Conservation (phyloP, 805 yeast genomes). For the Ogataea siamensis region DNA sequence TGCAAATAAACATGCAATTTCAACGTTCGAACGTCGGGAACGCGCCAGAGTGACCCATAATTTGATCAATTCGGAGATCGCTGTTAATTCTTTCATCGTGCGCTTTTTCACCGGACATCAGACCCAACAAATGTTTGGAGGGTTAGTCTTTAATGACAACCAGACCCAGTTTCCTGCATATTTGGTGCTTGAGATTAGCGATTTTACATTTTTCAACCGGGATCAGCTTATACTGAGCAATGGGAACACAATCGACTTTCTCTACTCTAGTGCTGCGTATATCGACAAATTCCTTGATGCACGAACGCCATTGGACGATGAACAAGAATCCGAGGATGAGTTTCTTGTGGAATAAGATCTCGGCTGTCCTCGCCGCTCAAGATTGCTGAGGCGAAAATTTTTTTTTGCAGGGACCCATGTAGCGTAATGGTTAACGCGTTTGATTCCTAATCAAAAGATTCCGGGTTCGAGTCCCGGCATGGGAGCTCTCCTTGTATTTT, state of each 20-base stretch:
- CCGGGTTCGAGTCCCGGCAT: slow-evolving; percentile 54
- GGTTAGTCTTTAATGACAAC: slow-evolving; percentile 1
- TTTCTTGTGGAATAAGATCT: no score
- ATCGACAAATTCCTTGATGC: no score
- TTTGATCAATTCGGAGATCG: slow-evolving; percentile 19
- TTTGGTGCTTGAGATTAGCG: slow-evolving; percentile 18
- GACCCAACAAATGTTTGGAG: slow-evolving; percentile 10
- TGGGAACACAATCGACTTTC: slow-evolving; percentile 15
- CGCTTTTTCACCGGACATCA: slow-evolving; percentile 17
- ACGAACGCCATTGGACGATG: no score
- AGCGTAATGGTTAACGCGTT: slow-evolving; percentile 61
- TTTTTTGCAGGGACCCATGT: slow-evolving; percentile 38
- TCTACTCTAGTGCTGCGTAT: slow-evolving; percentile 14
- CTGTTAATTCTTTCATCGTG: slow-evolving; percentile 12
- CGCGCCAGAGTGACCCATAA: slow-evolving; percentile 18
- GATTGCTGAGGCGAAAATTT: slow-evolving; percentile 6
- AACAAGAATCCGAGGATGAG: background rate
- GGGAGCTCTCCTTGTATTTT: slow-evolving; percentile 23
- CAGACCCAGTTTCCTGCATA: slow-evolving; percentile 12
- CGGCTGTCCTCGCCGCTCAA: background rate
- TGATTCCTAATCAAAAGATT: slow-evolving; percentile 59
- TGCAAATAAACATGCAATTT: slow-evolving; percentile 14
- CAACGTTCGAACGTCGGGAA: slow-evolving; percentile 20
- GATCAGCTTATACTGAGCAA: slow-evolving; percentile 21
- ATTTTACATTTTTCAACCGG: slow-evolving; percentile 20